Evolutionary conservation across 257 asterid species (phyloP), one percentile per base, ranked within the genome.

Genomic region (Agastache rugosa): DNA sequence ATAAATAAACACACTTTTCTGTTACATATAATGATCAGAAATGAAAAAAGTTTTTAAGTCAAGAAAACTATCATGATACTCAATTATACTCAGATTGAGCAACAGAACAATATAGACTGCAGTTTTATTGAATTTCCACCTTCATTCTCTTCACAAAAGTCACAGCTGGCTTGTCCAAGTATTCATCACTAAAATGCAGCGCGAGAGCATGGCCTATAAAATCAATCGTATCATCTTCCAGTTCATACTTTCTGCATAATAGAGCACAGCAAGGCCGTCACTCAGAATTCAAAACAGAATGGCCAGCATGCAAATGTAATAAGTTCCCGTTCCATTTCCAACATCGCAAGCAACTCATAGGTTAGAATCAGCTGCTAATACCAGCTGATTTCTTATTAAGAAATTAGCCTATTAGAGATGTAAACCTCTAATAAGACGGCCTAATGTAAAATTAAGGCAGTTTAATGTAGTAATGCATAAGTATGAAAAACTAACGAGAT

Each of bases 121-220:
- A 63, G 31, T 8, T 64, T 23, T 37, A 25, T 20, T 3, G 16
- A 39, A 50, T 54, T 65, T 63, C 20, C 54, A 94, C 99, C 97
- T 92, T 95, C 77, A 95, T 87, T 80, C 96, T 89, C 87, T 89
- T 95, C 35, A 92, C 96, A 74, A 92, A 95, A 63, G 78, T 85
- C 69, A 88, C 2, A 39, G 99, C 99, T 27, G 97, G 91, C 87
- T 89, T 95, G 73, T 89, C 90, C 93, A 95, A 89, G 85, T 92
- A 95, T 55, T 76, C 75, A 74, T 90, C 99, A 72, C 85, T 83
- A 35, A 55, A 81, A 55, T 88, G 90, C 74, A 95, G 96, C 19
- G 99, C 99, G 79, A 90, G 79, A 65, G 97, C 93, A 80, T 95
- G 99, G 63, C 99, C 98, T 35, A 95, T 90, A 68, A 95, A 95